Percentiles rank a stretch among this genome's conserved stretches.
phyloP scores from a whole-genome alignment of 768 basidiomycete genomes.

The Calvatia gigantea region DNA sequence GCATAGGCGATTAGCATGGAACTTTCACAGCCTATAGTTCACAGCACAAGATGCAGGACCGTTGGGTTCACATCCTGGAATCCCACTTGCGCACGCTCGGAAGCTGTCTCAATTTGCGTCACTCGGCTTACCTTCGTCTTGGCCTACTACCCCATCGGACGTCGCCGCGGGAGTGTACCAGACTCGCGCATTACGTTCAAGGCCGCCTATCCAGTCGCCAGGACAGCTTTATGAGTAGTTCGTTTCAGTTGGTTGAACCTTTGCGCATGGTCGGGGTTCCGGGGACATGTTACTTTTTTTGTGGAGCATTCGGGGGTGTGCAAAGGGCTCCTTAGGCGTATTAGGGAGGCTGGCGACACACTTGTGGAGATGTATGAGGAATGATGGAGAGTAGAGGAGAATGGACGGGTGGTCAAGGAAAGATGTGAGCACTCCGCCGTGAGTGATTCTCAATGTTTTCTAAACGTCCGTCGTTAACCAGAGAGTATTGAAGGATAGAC shows the following conservation, averaged over 20 bases:
- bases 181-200: constrained; percentile 64
- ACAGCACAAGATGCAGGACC: too few species aligned
- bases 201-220: constrained; percentile 78
- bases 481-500: constrained; percentile 51
- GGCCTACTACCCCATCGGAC: constrained; percentile 43
- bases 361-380: constrained; percentile 80
- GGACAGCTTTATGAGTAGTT: constrained; percentile 99
- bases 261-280: constrained; percentile 95
- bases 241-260: constrained; percentile 80
- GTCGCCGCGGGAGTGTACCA: background rate
- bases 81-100: too few species aligned
- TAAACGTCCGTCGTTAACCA: background rate
- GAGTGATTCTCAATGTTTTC: constrained; percentile 25
- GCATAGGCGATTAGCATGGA: too few species aligned
- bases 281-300: constrained; percentile 77
- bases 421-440: constrained; percentile 85
- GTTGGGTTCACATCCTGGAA: too few species aligned
- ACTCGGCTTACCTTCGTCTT: constrained; percentile 17
- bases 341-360: constrained; percentile 70
- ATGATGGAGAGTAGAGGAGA: constrained; percentile 87
- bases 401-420: constrained; percentile 86
- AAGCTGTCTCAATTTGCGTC: background rate
- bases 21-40: too few species aligned
- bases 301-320: constrained; percentile 75
- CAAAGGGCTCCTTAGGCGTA: constrained; percentile 64